phyloP scores from a whole-genome alignment of 768 basidiomycete species.

The Amanita pseudoporphyria region DNA sequence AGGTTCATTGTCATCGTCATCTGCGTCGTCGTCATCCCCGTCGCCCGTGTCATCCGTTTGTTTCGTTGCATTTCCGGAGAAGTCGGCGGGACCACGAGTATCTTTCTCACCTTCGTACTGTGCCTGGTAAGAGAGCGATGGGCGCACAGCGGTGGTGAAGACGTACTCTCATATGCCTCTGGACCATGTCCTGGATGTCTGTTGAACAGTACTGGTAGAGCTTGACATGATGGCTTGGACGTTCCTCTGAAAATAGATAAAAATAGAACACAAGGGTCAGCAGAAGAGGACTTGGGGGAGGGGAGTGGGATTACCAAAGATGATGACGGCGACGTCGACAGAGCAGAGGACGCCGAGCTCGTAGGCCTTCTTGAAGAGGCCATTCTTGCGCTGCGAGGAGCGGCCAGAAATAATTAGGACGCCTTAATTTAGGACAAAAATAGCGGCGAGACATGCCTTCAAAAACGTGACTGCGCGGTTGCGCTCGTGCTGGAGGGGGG shows the following conservation, averaged over 20 bases:
- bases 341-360: slow-evolving; percentile 87
- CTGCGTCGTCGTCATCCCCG: slow-evolving; percentile 31
- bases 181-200: slow-evolving; percentile 61
- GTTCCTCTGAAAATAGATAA: slow-evolving; percentile 49
- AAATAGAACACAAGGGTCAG: slow-evolving; percentile 30
- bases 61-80: slow-evolving; percentile 25
- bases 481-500: slow-evolving; percentile 61
- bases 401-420: slow-evolving; percentile 31
- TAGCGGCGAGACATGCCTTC: slow-evolving; percentile 61
- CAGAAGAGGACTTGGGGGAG: slow-evolving; percentile 7
- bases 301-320: slow-evolving; percentile 40
- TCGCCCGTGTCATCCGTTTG: slow-evolving; percentile 27
- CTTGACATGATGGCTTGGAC: slow-evolving; percentile 70
- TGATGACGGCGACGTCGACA: slow-evolving; percentile 82
- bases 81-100: slow-evolving; percentile 35
- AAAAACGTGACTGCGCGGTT: slow-evolving; percentile 88
- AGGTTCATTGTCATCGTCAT: slow-evolving; percentile 28
- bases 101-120: slow-evolving; percentile 45
- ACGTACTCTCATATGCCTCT: slow-evolving; percentile 48
- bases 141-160: slow-evolving; percentile 4
- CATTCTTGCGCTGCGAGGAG: slow-evolving; percentile 65
- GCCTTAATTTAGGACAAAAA: slow-evolving; percentile 43
- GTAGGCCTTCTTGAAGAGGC: slow-evolving; percentile 86
- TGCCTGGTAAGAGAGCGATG: slow-evolving; percentile 10
- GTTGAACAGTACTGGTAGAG: slow-evolving; percentile 74